Evolutionary conservation across 495 filamentous ascomycete species (phyloP).

Genomic region (Parathielavia hyrcaniae): DNA sequence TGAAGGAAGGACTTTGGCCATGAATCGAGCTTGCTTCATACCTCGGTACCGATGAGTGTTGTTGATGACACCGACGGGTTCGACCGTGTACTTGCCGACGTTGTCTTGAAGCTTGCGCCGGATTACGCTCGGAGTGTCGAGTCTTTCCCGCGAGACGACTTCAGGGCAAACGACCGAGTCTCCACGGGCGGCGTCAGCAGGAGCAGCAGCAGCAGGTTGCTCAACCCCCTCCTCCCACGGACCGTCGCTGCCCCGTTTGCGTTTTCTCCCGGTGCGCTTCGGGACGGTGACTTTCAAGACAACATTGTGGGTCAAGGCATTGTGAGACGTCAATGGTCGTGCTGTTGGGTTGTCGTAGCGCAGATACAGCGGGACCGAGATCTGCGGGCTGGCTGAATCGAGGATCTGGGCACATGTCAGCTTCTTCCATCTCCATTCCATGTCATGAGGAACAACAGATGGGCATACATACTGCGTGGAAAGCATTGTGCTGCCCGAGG

Average conservation of each 20-base stretch:
- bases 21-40: constrained; percentile 29
- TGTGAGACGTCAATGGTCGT: constrained; percentile 65
- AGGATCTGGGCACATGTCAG: constrained; percentile 26
- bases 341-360: constrained; percentile 71
- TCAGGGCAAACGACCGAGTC: not conserved
- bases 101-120: constrained; percentile 67
- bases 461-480: constrained; percentile 55
- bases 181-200: constrained; percentile 23
- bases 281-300: constrained; percentile 83
- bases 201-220: not conserved
- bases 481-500: constrained; percentile 59
- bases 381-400: constrained; percentile 33
- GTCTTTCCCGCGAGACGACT: constrained; percentile 37
- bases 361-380: constrained; percentile 58
- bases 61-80: constrained; percentile 64
- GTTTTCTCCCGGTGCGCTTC: constrained; percentile 75
- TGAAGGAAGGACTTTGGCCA: not conserved
- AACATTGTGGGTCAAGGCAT: constrained; percentile 66
- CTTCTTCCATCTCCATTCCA: not conserved
- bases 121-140: constrained; percentile 44
- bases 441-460: not conserved
- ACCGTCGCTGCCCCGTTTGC: constrained; percentile 64
- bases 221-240: constrained; percentile 48
- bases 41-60: constrained; percentile 83
- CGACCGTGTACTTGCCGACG: constrained; percentile 57